Conservation (phyloP, 2,329 filamentous ascomycete species). For the Pyrenochaeta sp. region DNA sequence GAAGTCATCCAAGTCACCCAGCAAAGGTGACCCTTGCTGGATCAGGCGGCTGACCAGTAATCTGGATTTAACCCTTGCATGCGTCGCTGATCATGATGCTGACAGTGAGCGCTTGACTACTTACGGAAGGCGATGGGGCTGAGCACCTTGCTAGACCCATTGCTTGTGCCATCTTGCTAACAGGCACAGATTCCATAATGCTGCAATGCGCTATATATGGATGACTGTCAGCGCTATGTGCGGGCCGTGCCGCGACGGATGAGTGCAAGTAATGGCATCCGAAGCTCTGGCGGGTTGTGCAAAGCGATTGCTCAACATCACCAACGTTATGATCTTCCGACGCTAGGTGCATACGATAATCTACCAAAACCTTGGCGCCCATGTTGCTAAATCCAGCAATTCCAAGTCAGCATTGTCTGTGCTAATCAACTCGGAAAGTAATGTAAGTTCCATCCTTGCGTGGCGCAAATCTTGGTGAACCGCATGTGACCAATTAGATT, state of each 20-base stretch:
- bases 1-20: no score
- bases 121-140: not conserved
- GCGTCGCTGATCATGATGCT: conserved; percentile 4
- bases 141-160: conserved; percentile 1
- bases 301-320: not conserved
- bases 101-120: conserved; percentile 2
- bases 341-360: not conserved
- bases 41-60: not conserved
- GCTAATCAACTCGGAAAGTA: not conserved
- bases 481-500: no score
- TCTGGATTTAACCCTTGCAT: not conserved
- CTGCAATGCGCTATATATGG: no score
- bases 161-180: no score
- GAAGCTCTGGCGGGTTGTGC: not conserved
- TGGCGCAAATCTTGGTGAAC: no score
- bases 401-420: not conserved
- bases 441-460: no score
- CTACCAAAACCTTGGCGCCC: not conserved
- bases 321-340: not conserved
- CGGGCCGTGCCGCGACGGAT: not conserved
- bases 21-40: not conserved
- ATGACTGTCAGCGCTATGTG: no score
- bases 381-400: not conserved
- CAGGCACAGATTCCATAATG: no score
- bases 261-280: conserved; percentile 1